Evolutionary conservation across 306 rosid species (phyloP).

Genomic region (Sicyos edulis): DNA sequence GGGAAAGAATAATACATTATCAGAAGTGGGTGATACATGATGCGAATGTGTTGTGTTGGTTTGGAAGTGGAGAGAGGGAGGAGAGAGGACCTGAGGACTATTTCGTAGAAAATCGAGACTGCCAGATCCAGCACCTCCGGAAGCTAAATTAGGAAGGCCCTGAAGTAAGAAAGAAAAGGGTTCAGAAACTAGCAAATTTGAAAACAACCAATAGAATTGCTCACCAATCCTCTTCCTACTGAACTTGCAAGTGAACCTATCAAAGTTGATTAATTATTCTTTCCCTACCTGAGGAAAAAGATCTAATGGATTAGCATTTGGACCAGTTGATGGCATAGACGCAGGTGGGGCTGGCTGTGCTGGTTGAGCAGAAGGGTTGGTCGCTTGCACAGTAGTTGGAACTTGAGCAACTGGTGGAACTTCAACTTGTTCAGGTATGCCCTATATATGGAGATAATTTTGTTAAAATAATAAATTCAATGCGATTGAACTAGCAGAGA

Average conservation of each 20-base stretch:
- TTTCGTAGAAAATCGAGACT: constrained; percentile 78
- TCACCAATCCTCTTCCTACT: constrained; percentile 20
- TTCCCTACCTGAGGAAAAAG: constrained; percentile 78
- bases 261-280: constrained; percentile 8
- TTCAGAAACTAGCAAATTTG: background rate
- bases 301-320: constrained; percentile 88
- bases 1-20: constrained; percentile 16
- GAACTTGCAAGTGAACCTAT: background rate
- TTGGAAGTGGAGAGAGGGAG: background rate
- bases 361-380: constrained; percentile 46
- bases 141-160: constrained; percentile 72
- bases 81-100: constrained; percentile 61
- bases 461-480: constrained; percentile 11
- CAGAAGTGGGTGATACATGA: constrained; percentile 8
- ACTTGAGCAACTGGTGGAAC: constrained; percentile 33
- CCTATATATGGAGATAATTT: constrained; percentile 33
- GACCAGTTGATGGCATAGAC: constrained; percentile 55
- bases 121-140: constrained; percentile 73
- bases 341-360: constrained; percentile 62
- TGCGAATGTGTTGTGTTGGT: background rate
- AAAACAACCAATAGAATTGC: background rate
- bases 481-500: background rate
- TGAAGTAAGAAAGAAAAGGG: constrained; percentile 10
- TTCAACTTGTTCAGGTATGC: constrained; percentile 79
- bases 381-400: constrained; percentile 31